Evolutionary conservation across 306 rosid species (phyloP).

Genomic region (Fragaria ananassa): DNA sequence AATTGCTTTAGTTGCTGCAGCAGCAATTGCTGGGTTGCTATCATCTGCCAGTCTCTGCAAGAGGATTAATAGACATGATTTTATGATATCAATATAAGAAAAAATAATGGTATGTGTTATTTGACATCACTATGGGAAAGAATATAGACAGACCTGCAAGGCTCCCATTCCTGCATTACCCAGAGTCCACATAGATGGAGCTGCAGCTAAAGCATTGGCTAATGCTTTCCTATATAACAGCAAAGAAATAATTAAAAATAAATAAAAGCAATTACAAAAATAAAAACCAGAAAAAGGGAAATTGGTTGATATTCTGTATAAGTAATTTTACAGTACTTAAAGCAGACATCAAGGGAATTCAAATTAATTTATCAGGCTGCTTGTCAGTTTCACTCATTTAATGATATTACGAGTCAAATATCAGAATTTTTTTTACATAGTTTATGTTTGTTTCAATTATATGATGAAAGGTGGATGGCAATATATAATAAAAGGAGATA

Average conservation of each 20-base stretch:
- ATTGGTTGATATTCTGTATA: neutral
- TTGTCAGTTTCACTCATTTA: neutral
- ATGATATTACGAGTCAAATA: neutral
- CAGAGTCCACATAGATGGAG: constrained; percentile 96
- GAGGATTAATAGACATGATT: constrained; percentile 20
- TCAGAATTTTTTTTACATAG: neutral
- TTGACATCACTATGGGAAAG: neutral
- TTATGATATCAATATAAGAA: neutral
- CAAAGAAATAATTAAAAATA: neutral
- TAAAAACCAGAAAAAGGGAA: neutral
- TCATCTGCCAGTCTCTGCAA: constrained; percentile 91
- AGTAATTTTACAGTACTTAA: neutral
- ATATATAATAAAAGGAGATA: neutral
- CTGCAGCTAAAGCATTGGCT: constrained; percentile 84
- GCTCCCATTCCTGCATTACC: constrained; percentile 99
- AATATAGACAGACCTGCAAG: constrained; percentile 53
- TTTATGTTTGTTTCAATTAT: neutral
- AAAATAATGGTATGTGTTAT: neutral
- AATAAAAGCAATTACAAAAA: neutral
- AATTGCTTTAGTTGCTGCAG: constrained; percentile 82
- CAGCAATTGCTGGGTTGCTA: constrained; percentile 73
- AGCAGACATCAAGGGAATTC: neutral
- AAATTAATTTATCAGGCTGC: neutral
- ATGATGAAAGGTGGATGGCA: neutral
- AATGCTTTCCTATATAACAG: constrained; percentile 57